A percentile compares a stretch with the other conserved stretches of the same genome.
phyloP scores from a whole-genome alignment of 1,139 yeast genomes.

The Saccharomyces uvarum region DNA sequence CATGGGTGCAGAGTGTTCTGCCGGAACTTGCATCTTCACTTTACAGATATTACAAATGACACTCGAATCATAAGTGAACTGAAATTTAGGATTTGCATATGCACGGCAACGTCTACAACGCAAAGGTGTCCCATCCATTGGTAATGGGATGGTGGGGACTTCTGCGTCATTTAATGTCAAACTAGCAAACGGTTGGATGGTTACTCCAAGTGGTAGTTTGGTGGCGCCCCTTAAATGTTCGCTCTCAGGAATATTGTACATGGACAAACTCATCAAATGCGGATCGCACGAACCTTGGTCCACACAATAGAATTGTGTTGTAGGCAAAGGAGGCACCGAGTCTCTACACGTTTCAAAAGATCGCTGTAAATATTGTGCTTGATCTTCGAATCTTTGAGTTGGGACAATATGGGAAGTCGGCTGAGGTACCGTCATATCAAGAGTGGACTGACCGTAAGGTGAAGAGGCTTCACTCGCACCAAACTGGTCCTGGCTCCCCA shows the following conservation, averaged over 20 bases:
- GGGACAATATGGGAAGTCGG: conserved; percentile 43
- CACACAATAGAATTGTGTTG: conserved; percentile 57
- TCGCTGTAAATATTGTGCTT: conserved; percentile 40
- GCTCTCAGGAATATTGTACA: conserved; percentile 77
- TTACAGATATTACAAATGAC: conserved; percentile 86
- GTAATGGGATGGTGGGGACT: conserved; percentile 6
- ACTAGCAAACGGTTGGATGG: conserved; percentile 80
- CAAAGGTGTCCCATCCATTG: conserved; percentile 42
- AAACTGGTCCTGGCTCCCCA: conserved; percentile 2
- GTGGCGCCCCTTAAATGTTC: conserved; percentile 66
- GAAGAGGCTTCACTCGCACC: conserved; percentile 12
- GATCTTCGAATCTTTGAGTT: conserved; percentile 48
- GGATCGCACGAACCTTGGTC: conserved; percentile 88
- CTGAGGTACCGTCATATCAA: conserved; percentile 9
- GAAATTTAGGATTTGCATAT: conserved; percentile 78
- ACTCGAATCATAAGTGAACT: conserved; percentile 53
- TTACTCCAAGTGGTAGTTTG: conserved; percentile 72
- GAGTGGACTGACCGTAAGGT: conserved; percentile 5
- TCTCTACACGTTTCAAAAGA: conserved; percentile 65
- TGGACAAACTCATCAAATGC: conserved; percentile 64
- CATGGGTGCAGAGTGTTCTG: conserved; percentile 57
- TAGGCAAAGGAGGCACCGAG: conserved; percentile 75
- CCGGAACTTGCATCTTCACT: conserved; percentile 63
- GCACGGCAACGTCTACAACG: conserved; percentile 89
- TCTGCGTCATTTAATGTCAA: conserved; percentile 34